Percentiles rank a stretch among this genome's conserved stretches.
phyloP scores from a whole-genome alignment of 257 asterid species.

The Nemophila menziesii region DNA sequence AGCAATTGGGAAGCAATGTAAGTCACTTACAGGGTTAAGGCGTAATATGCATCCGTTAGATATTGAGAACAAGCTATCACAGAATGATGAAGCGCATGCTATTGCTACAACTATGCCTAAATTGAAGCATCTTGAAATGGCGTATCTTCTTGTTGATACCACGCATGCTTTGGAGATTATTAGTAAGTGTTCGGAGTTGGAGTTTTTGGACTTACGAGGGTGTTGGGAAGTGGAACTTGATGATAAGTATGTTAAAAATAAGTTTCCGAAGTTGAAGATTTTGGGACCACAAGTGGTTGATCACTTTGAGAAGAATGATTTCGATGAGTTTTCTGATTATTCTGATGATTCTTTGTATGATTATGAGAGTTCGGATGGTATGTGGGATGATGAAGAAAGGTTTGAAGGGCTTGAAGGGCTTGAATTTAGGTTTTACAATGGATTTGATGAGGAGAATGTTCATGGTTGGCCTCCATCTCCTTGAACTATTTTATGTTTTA shows the following conservation, averaged over 20 bases:
- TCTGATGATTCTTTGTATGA: slow-evolving; percentile 27
- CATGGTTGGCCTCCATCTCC: slow-evolving; percentile 48
- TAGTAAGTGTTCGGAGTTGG: slow-evolving; percentile 17
- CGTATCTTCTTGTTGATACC: slow-evolving; percentile 23
- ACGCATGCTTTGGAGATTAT: slow-evolving; percentile 17
- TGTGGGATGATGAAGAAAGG: slow-evolving; percentile 27
- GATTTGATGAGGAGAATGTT: slow-evolving; percentile 16
- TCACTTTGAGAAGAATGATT: slow-evolving; percentile 21
- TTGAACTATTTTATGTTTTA: slow-evolving; percentile 4
- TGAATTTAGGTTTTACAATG: slow-evolving; percentile 31
- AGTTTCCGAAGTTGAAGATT: slow-evolving; percentile 25
- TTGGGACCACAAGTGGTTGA: slow-evolving; percentile 33
- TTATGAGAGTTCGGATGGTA: slow-evolving; percentile 27
- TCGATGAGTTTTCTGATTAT: slow-evolving; percentile 30
- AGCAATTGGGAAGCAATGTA: slow-evolving; percentile 24
- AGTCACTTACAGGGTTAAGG: slow-evolving; percentile 17
- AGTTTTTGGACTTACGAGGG: slow-evolving; percentile 29
- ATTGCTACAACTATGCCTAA: slow-evolving; percentile 29
- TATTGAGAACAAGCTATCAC: slow-evolving; percentile 19
- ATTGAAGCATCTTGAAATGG: slow-evolving; percentile 34
- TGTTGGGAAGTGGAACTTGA: slow-evolving; percentile 44
- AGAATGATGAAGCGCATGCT: slow-evolving; percentile 31
- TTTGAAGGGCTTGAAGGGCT: slow-evolving; percentile 16
- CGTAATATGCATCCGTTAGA: slow-evolving; percentile 33
- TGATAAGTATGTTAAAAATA: slow-evolving; percentile 18